Base-by-base conservation (phyloP, 2,329 filamentous ascomycete species). In the Cytospora mali region DNA sequence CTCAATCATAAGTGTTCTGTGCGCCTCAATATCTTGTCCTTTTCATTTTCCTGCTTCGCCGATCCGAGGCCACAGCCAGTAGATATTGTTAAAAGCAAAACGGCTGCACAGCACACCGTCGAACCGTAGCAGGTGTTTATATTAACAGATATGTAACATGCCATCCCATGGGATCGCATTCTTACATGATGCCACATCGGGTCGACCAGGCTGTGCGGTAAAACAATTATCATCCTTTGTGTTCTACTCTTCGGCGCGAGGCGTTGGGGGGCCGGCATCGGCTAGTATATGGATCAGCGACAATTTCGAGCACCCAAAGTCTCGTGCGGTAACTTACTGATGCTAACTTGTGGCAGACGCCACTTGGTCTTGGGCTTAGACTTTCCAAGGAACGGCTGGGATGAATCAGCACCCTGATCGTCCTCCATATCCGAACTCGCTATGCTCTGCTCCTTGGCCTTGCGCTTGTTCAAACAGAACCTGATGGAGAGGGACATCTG, bases 401-500 rank as follows among this genome's bases (percentile, higher is more conserved):
- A 60, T 11, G 50, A n/a, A 33, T 48, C 50, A 6, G 25, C n/a
- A 2, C 50, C 57, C 9, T 53, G 57, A 1, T 27, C 39, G 6
- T 33, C 35, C 9, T n/a, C 27, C 3, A 53, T 18, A 29, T 48
- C 16, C 27, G 57, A 54, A 10, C 27, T 9, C 3, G 13, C 3
- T 11, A 33, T 21, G 1, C 27, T 14, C 9, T 42, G 33, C 6
- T 48, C 54, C 27, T 27, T 52, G 13, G 50, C 27, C 42, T 23
- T 11, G 28, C 57, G 57, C 5, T 28, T 54, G n/a, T 60, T 60
- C 35, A 18, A 48, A n/a, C 57, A 60, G 13, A 48, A 7, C 35
- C 57, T 60, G 11, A 10, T n/a, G 1, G 2, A 4, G 14, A 29
- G 11, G 13, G 2, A 4, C 27, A 33, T 21, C 7, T 6, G 21